These are phyloP conservation scores for Pyrenophora graminea DNA, from an alignment of 2,329 filamentous ascomycete species.

Conservation along the genomic window DNA sequence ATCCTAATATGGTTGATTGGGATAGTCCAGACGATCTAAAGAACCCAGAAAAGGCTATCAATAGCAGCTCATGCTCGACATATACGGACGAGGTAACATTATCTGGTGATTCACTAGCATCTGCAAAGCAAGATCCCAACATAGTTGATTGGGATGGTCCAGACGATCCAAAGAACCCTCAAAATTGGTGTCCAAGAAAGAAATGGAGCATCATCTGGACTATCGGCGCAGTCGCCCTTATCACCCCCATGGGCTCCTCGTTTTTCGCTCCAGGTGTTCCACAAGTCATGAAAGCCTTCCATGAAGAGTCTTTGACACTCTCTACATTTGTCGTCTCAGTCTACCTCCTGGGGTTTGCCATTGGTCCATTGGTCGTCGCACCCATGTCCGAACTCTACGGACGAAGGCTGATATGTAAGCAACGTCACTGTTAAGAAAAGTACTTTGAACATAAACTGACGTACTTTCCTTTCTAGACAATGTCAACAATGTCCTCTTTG, in stretches of 20 bases:
- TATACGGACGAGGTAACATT: constrained; percentile 33
- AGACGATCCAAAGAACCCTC: constrained; percentile 46
- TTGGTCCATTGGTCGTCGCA: constrained; percentile 45
- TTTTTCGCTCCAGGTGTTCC: constrained; percentile 65
- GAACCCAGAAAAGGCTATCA: constrained; percentile 38
- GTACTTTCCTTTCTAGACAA: constrained; percentile 17
- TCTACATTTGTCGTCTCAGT: constrained; percentile 46
- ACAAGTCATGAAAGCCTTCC: constrained; percentile 46
- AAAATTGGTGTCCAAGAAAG: constrained; percentile 44
- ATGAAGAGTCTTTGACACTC: constrained; percentile 36
- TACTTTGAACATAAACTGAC: constrained; percentile 4
- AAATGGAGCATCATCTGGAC: constrained; percentile 46
- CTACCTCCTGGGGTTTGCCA: constrained; percentile 46
- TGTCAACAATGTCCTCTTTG: constrained; percentile 54
- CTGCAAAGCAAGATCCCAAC: constrained; percentile 24
- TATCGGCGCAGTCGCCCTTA: constrained; percentile 43
- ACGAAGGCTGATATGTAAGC: constrained; percentile 22
- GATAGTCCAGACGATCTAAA: constrained; percentile 45
- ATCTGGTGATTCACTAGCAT: constrained; percentile 7
- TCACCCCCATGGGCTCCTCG: constrained; percentile 46
- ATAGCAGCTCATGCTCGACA: constrained; percentile 29
- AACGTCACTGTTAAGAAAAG: too few species aligned
- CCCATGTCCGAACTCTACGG: constrained; percentile 46
- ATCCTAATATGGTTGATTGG: constrained; percentile 43
- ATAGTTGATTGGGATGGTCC: constrained; percentile 43